phyloP scores from a whole-genome alignment of 305 asterid genomes.

The Plantago lanceolata region DNA sequence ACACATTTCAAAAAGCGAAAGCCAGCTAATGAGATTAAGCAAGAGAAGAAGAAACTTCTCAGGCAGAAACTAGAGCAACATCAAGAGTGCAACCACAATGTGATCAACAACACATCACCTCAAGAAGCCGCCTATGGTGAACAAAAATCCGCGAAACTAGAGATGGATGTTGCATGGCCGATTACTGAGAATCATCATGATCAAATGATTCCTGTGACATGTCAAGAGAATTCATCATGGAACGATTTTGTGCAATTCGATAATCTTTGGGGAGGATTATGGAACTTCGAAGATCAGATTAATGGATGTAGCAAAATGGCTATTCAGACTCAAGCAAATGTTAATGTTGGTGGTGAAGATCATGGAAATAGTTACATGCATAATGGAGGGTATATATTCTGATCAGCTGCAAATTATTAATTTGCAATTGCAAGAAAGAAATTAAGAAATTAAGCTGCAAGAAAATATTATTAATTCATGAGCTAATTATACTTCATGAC shows the following conservation, averaged over 20 bases:
- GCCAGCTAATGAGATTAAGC: slow-evolving; percentile 27
- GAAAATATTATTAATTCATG: too few species aligned
- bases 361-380: slow-evolving; percentile 17
- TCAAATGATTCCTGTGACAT: slow-evolving; percentile 8
- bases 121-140: background rate
- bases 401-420: background rate
- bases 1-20: slow-evolving; percentile 41
- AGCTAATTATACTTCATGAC: background rate
- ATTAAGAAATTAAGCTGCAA: too few species aligned
- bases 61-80: slow-evolving; percentile 13
- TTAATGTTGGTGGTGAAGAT: slow-evolving; percentile 12
- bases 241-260: slow-evolving; percentile 32
- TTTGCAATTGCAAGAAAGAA: too few species aligned
- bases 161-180: background rate
- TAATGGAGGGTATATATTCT: slow-evolving; percentile 36
- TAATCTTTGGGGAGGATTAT: slow-evolving; percentile 42
- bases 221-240: slow-evolving; percentile 26
- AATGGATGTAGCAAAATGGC: slow-evolving; percentile 30
- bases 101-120: background rate
- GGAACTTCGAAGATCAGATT: slow-evolving; percentile 39
- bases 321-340: slow-evolving; percentile 27
- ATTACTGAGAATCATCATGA: background rate
- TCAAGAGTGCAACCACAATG: background rate
- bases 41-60: slow-evolving; percentile 16
- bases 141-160: slow-evolving; percentile 1